Base-by-base conservation (phyloP, 148 eudicot species). In the Camellia lanceoleosa region DNA sequence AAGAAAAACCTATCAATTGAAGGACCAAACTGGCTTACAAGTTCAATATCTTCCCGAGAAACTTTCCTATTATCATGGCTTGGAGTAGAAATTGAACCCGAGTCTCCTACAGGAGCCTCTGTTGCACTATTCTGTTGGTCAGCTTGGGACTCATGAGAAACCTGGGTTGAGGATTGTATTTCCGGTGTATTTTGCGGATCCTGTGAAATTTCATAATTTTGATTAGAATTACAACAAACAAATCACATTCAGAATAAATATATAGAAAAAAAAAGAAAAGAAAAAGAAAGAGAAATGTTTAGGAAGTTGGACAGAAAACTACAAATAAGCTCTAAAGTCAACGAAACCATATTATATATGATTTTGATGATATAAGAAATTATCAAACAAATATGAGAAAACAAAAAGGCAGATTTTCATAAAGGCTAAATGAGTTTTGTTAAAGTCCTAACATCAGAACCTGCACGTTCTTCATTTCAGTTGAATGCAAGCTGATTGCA, bases 1-100 rank as follows among this genome's bases (percentile, higher is more conserved):
- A 77, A 42, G 5, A 42, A 55, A 58, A 52, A 59, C n/a, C 18
- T 7, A 46, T n/a, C 60, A 71, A 72, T 52, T 42, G 55, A 18
- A n/a, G 7, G 72, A 12, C 75, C 65, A 69, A 10, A 80, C 51
- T 65, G 78, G 43, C 94, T 89, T 87, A 94, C 99, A 80, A 96
- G 99, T 91, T 93, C 99, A 61, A 96, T 96, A 90, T 96, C 99
- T 85, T 93, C 97, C 60, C 98, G 92, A 56, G 98, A 93, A 79
- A 96, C 97, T 89, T 91, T 96, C 78, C 93, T 89, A 74, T 90
- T 90, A 77, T 93, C 99, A 83, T 87, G 92, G 86, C 98, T 89
- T 60, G 99, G 88, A 74, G 88, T 90, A 66, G 99, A 93, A 67
- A 91, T 87, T 66, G 99, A 96, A 61, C 94, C 98, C n/a, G 98